These are phyloP conservation scores for Tilletia horrida DNA, from an alignment of 1,284 basidiomycete genomes.

Conservation along the genomic window DNA sequence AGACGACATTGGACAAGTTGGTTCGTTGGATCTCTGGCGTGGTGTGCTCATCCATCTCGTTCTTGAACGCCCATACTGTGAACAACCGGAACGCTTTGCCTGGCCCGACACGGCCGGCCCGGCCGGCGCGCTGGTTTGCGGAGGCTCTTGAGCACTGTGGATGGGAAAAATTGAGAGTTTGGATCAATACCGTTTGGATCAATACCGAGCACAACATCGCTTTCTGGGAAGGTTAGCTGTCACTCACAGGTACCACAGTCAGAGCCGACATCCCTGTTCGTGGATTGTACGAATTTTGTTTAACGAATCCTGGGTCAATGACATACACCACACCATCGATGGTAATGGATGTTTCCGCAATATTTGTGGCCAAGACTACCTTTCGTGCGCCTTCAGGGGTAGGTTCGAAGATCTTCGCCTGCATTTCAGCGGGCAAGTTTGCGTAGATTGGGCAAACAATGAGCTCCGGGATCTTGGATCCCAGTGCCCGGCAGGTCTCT, in stretches of 20 bases:
- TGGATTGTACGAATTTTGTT: constrained; percentile 55
- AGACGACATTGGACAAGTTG: constrained; percentile 61
- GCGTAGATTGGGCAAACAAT: constrained; percentile 97
- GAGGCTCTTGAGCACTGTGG: constrained; percentile 86
- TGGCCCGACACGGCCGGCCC: constrained; percentile 93
- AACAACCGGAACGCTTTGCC: constrained; percentile 90
- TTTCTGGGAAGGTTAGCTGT: no score
- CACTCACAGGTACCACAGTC: constrained; percentile 61
- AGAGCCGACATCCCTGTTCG: constrained; percentile 52
- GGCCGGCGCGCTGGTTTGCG: constrained; percentile 91
- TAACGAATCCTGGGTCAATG: constrained; percentile 54
- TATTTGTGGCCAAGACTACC: constrained; percentile 94
- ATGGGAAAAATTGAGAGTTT: no score
- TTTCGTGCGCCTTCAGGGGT: constrained; percentile 94
- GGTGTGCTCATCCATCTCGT: constrained; percentile 65
- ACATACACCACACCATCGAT: constrained; percentile 55
- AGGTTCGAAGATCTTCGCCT: constrained; percentile 98
- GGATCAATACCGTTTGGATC: no score
- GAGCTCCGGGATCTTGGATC: constrained; percentile 91
- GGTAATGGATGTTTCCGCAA: constrained; percentile 63
- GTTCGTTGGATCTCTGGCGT: constrained; percentile 63
- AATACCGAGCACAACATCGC: no score
- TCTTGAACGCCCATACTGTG: constrained; percentile 66
- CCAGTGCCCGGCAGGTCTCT: constrained; percentile 88
- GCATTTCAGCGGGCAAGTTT: constrained; percentile 96